Conservation (phyloP, 2,329 filamentous ascomycete species). For the Arthrobotrys megalospora region DNA sequence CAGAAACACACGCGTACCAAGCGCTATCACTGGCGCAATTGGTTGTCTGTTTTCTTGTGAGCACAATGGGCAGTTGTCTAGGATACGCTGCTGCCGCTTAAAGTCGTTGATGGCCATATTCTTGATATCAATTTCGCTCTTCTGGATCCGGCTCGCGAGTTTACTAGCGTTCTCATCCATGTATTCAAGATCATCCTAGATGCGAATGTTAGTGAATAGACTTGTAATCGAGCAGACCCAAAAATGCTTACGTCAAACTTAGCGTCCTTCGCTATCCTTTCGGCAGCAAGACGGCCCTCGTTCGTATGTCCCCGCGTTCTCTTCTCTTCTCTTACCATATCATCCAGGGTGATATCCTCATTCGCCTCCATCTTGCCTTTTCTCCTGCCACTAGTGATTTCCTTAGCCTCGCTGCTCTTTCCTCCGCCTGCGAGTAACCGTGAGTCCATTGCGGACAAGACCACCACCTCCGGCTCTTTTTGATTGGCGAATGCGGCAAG, state of each 20-base stretch:
- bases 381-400: slow-evolving; percentile 85
- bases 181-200: slow-evolving; percentile 87
- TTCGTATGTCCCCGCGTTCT: slow-evolving; percentile 83
- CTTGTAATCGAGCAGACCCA: background rate
- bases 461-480: slow-evolving; percentile 78
- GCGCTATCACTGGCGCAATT: slow-evolving; percentile 84
- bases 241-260: slow-evolving; percentile 78
- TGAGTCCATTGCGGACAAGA: slow-evolving; percentile 89
- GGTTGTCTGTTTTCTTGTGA: slow-evolving; percentile 87
- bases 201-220: slow-evolving; percentile 28
- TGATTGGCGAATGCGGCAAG: slow-evolving; percentile 74
- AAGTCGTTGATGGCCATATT: slow-evolving; percentile 90
- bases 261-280: slow-evolving; percentile 91
- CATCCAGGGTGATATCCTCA: slow-evolving; percentile 94
- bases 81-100: slow-evolving; percentile 86
- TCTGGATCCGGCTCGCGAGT: slow-evolving; percentile 87
- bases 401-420: slow-evolving; percentile 81
- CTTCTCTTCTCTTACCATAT: slow-evolving; percentile 96
- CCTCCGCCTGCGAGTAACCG: slow-evolving; percentile 81
- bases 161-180: slow-evolving; percentile 96
- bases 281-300: slow-evolving; percentile 85
- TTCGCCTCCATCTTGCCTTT: slow-evolving; percentile 90
- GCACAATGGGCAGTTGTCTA: slow-evolving; percentile 91
- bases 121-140: slow-evolving; percentile 87
- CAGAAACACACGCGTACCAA: slow-evolving; percentile 87